Percentiles rank a stretch among this genome's conserved stretches.
phyloP scores from a whole-genome alignment of 768 basidiomycete genomes.

The Macrolepiota dolichaula region DNA sequence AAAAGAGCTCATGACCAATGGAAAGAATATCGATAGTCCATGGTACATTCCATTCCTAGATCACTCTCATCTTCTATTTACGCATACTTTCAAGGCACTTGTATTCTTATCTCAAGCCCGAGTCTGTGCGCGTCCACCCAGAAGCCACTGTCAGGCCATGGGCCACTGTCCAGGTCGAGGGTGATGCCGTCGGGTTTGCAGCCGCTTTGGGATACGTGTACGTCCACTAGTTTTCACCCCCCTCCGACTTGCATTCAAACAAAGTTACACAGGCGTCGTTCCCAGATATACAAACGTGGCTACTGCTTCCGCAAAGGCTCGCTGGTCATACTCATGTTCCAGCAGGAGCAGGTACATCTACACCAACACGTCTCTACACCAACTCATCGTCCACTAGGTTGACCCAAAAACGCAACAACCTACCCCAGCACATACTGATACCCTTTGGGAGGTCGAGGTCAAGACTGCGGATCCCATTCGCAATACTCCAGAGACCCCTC shows the following conservation, averaged over 20 bases:
- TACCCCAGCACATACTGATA: conserved; percentile 74
- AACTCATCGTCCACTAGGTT: conserved; percentile 39
- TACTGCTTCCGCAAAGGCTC: conserved; percentile 71
- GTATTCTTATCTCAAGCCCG: conserved; percentile 80
- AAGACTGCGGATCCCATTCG: conserved; percentile 78
- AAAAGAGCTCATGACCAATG: conserved; percentile 57
- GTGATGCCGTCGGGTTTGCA: conserved; percentile 79
- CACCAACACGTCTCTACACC: not conserved
- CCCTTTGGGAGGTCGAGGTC: conserved; percentile 86
- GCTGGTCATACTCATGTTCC: conserved; percentile 78
- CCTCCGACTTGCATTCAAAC: not conserved
- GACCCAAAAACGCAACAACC: conserved; percentile 74
- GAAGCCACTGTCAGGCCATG: conserved; percentile 87
- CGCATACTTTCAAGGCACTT: conserved; percentile 49
- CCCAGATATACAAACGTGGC: conserved; percentile 80
- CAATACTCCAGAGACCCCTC: conserved; percentile 73
- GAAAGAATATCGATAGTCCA: conserved; percentile 42
- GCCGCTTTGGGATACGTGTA: conserved; percentile 77
- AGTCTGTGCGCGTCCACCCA: conserved; percentile 78
- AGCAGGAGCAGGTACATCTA: conserved; percentile 69
- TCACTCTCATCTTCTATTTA: not conserved
- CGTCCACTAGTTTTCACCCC: not conserved
- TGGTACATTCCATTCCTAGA: conserved; percentile 44
- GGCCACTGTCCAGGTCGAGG: conserved; percentile 74
- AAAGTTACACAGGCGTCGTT: conserved; percentile 42